Evolutionary conservation across 2,329 filamentous ascomycete species (phyloP), one percentile per base, ranked within the genome.

Genomic region (Scleromitrula shiraiana): DNA sequence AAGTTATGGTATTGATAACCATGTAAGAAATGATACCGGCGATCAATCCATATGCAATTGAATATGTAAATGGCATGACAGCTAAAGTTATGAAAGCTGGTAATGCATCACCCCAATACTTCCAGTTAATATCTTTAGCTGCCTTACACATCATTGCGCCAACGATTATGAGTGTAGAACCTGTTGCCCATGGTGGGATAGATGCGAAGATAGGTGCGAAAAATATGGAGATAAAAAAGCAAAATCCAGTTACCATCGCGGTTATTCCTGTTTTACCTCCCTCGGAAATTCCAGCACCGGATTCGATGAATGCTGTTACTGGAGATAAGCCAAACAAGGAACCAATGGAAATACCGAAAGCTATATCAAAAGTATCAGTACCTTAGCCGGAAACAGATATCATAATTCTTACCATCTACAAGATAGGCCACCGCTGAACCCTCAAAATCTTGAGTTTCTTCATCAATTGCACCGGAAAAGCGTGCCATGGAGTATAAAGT

Each of bases 181-280:
- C 88, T 0, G 88, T 95, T 2, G 88, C 88, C 86, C 87, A 94
- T 0, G 88, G 83, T 4, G 88, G 88, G 50, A 94, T 93, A 0
- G 85, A 91, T 7, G 88, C 88, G 62, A 94, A 94, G 50, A 94
- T 91, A 0, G 88, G 88, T 0, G 88, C 88, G 63, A 94, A 94
- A 74, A 94, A 94, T 52, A 94, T 77, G 47, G 85, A 80, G 62
- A 94, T 79, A 69, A 94, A 84, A 72, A 95, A 95, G 68, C 84
- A 89, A 41, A 94, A 44, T 7, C 88, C 88, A 0, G 86, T 83
- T 14, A 79, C 72, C 65, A 91, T 85, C 38, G 87, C 81, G 0
- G 88, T 91, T n/a, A 95, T 68, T n/a, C 88, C 88, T 0, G 88
- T 94, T 61, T 83, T 82, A 37, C 88, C 88, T 45, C 88, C 88